Conservation (phyloP, 768 basidiomycete genomes). For the Tricholoma bakamatsutake region DNA sequence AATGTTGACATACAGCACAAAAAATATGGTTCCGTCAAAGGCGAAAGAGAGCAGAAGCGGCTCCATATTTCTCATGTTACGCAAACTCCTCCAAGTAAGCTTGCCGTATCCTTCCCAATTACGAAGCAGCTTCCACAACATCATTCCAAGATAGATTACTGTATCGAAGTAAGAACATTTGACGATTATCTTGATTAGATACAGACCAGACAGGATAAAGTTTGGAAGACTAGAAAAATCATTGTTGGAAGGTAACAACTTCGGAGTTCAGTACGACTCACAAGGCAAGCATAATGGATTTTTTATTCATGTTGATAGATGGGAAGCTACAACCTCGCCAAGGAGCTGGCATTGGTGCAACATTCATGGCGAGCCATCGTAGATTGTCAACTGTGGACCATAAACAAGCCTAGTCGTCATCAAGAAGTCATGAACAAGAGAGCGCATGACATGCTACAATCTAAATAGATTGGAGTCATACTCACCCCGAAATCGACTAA, state of each 20-base stretch:
- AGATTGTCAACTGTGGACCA: not conserved
- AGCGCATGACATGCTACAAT: no score
- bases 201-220: not conserved
- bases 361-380: not conserved
- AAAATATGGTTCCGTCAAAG: not conserved
- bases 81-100: not conserved
- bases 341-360: not conserved
- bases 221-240: not conserved
- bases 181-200: no score
- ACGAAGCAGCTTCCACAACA: not conserved
- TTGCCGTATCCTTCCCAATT: not conserved
- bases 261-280: not conserved
- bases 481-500: not conserved
- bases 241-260: no score
- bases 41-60: not conserved
- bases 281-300: not conserved
- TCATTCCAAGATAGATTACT: constrained; percentile 1
- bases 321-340: not conserved
- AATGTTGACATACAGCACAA: not conserved
- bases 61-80: not conserved
- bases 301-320: not conserved
- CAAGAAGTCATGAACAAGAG: not conserved
- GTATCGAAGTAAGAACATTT: no score
- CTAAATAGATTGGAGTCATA: not conserved
- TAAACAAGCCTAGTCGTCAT: not conserved